Percentiles rank a stretch among this genome's conserved stretches.
These are phyloP conservation scores for Kregervanrija delftensis DNA, from an alignment of 805 yeast species.

Conservation along the genomic window DNA sequence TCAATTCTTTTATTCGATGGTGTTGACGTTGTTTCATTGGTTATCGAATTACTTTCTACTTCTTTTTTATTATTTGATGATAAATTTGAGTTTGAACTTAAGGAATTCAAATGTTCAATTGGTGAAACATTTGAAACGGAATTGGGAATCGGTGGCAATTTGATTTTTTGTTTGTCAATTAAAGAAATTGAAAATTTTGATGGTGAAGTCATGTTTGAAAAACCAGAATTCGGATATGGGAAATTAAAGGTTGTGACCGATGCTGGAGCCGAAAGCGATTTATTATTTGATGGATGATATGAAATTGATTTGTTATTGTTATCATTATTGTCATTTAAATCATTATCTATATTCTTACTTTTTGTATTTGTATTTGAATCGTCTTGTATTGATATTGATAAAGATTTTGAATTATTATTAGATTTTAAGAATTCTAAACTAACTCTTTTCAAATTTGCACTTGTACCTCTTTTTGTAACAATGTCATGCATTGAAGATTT, in stretches of 20 bases:
- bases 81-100: not conserved
- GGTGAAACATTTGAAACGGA: not conserved
- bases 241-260: slow-evolving; percentile 9
- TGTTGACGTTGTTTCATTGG: slow-evolving; percentile 2
- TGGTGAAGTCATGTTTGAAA: slow-evolving; percentile 22
- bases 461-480: slow-evolving; percentile 21
- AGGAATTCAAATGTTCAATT: not conserved
- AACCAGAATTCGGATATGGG: slow-evolving; percentile 1
- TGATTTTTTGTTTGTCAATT: slow-evolving; percentile 11
- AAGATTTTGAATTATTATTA: not conserved
- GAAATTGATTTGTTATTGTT: slow-evolving; percentile 4
- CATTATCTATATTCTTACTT: slow-evolving; percentile 4
- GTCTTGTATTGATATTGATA: too few species aligned
- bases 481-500: slow-evolving; percentile 19
- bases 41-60: too few species aligned
- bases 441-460: slow-evolving; percentile 23
- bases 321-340: not conserved
- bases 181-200: slow-evolving; percentile 19
- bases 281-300: not conserved
- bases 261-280: slow-evolving; percentile 15
- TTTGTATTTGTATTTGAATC: not conserved
- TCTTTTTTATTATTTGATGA: not conserved
- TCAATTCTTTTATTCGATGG: not conserved
- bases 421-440: slow-evolving; percentile 5
- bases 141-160: slow-evolving; percentile 26